Base-by-base conservation (phyloP, 1,284 basidiomycete species). In the Cryptococcus wingfieldii region DNA sequence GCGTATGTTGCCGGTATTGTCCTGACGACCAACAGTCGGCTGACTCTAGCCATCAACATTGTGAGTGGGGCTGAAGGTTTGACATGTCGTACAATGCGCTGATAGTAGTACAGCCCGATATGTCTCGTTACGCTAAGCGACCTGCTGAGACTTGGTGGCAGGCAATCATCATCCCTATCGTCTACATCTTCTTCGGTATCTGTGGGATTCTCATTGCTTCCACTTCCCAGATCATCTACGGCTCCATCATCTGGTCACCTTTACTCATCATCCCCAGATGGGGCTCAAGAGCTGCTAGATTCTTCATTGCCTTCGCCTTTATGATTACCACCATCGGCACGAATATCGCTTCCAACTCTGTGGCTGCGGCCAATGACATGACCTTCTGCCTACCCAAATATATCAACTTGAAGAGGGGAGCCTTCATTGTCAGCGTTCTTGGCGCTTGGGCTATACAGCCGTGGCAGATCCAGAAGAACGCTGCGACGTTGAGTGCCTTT, bases 401-500 rank as follows among this genome's bases (percentile, higher is more conserved):
- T 55, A 68, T 79, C 64, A 76, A 77, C 65, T 77, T 78, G 48
- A 68, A 70, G 3, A 68, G 78, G 18, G 76, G 75, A 2, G 56
- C 63, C 0, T 62, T 70, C 43, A 55, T 77, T 16, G 60, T 66
- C 14, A 65, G 66, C 1, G 58, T 66, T 9, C 37, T 64, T 19
- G 73, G 68, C 5, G 42, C 42, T 28, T 61, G 76, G 27, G 66
- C 64, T 42, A 66, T 70, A 51, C 69, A 69, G 55, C 75, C 77
- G 7, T 78, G 76, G 76, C 61, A 72, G 57, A 62, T 78, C 43
- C 58, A 71, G 34, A 65, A 65, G 46, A 53, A 58, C 1, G 65
- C 68, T 16, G 52, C 60, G 48, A 69, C 65, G 46, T 78, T 77
- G 10, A 19, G 18, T 12, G 42, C 42, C 6, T 44, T 44, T n/a